A percentile compares a stretch with the other conserved stretches of the same genome.
phyloP scores from a whole-genome alignment of 768 basidiomycete species.

The Tulasnella sp. region DNA sequence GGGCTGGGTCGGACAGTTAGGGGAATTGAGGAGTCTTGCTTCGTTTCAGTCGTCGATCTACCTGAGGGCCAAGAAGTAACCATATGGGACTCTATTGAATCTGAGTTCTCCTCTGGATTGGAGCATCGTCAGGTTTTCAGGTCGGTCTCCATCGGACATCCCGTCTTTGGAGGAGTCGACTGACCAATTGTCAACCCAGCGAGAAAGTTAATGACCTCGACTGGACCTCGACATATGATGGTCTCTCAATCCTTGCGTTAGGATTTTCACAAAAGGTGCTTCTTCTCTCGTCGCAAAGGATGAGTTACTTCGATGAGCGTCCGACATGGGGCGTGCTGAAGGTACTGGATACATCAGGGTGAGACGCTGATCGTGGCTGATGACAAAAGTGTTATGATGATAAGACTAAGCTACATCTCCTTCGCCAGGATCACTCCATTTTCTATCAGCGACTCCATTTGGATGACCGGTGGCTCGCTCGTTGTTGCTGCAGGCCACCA shows the following conservation, averaged over 20 bases:
- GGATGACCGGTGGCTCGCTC: conserved; percentile 75
- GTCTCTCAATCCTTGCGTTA: conserved; percentile 83
- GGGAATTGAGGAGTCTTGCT: neutral
- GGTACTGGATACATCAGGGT: conserved; percentile 62
- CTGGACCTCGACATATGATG: conserved; percentile 79
- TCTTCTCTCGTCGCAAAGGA: conserved; percentile 84
- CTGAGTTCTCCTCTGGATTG: conserved; percentile 83
- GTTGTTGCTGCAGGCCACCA: conserved; percentile 76
- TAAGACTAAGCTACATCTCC: neutral
- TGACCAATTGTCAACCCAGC: conserved; percentile 15
- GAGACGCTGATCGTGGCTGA: no score
- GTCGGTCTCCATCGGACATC: conserved; percentile 29
- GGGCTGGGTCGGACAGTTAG: neutral
- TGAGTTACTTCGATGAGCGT: conserved; percentile 79
- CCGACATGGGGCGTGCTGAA: conserved; percentile 69
- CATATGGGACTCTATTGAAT: conserved; percentile 94
- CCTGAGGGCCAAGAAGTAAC: conserved; percentile 67
- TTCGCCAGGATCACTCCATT: conserved; percentile 56
- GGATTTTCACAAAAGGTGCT: conserved; percentile 72
- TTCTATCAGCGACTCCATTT: conserved; percentile 81
- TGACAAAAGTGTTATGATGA: conserved; percentile 25
- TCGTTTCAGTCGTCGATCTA: conserved; percentile 45
- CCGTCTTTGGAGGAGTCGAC: neutral
- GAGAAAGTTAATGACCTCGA: conserved; percentile 61
- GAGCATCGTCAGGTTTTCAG: conserved; percentile 57